These are phyloP conservation scores for Carex scoparia DNA, from an alignment of 176 grass and related monocot species.

Conservation along the genomic window DNA sequence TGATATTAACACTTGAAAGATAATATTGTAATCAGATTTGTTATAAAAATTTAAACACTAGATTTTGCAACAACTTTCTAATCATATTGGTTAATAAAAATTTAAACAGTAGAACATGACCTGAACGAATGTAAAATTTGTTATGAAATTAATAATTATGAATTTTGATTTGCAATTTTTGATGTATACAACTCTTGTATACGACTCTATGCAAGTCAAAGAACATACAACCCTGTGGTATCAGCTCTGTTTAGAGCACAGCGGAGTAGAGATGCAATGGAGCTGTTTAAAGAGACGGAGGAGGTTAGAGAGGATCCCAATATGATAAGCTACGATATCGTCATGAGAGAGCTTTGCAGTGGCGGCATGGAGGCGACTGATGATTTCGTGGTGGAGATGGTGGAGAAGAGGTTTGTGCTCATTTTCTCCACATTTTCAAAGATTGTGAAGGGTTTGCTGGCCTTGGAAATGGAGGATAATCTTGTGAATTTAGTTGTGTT, in stretches of 20 bases:
- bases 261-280: slow-evolving; percentile 50
- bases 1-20: too few relatives aligned
- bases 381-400: slow-evolving; percentile 84
- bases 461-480: slow-evolving; percentile 72
- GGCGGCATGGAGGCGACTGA: slow-evolving; percentile 76
- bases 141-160: too few relatives aligned
- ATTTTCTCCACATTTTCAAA: slow-evolving; percentile 66
- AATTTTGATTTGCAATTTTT: too few relatives aligned
- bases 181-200: too few relatives aligned
- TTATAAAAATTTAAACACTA: too few relatives aligned
- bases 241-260: slow-evolving; percentile 60
- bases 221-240: slow-evolving; percentile 69
- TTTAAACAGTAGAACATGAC: too few relatives aligned
- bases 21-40: too few relatives aligned
- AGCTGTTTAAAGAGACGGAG: slow-evolving; percentile 75
- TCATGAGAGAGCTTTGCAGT: slow-evolving; percentile 65
- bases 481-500: slow-evolving; percentile 53
- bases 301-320: slow-evolving; percentile 64
- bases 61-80: too few relatives aligned
- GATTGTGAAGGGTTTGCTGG: slow-evolving; percentile 70
- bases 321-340: slow-evolving; percentile 68
- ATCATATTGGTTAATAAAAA: too few relatives aligned
- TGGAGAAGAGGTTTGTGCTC: slow-evolving; percentile 59
- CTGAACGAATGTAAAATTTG: too few relatives aligned
- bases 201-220: slow-evolving; percentile 28